Percentiles rank a stretch among this genome's conserved stretches.
Conservation (phyloP, 345 rosid species). For the Xanthoceras sorbifolium region DNA sequence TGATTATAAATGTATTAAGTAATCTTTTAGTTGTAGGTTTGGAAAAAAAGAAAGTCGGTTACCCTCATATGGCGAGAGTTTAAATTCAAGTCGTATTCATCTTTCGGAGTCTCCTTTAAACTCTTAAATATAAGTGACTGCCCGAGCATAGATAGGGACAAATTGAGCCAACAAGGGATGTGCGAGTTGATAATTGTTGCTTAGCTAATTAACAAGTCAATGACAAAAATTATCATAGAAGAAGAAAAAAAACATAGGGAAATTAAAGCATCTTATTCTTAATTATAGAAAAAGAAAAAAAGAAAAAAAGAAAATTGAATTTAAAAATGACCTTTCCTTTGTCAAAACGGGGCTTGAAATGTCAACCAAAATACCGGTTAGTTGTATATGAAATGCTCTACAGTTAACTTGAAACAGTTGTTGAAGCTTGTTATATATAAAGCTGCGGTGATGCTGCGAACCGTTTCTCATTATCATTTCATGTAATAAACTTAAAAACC, state of each 20-base stretch:
- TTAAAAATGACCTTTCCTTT: slow-evolving; percentile 36
- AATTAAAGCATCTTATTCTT: too few relatives aligned
- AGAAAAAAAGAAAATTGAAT: slow-evolving; percentile 23
- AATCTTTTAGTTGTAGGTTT: neutral
- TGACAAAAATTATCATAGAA: too few relatives aligned
- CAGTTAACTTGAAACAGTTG: slow-evolving; percentile 7
- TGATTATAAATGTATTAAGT: too few relatives aligned
- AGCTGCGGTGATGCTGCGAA: slow-evolving; percentile 30
- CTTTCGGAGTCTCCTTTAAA: too few relatives aligned
- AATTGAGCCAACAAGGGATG: too few relatives aligned
- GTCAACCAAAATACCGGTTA: slow-evolving; percentile 51
- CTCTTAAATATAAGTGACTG: too few relatives aligned
- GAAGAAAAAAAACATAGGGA: neutral
- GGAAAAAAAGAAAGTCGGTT: neutral
- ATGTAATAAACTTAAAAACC: slow-evolving; percentile 34
- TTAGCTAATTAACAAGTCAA: too few relatives aligned
- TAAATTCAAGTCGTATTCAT: too few relatives aligned
- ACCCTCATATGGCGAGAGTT: too few relatives aligned
- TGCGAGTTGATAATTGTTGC: too few relatives aligned
- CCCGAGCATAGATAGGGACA: too few relatives aligned
- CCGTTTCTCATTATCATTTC: slow-evolving; percentile 57
- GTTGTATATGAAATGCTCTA: neutral
- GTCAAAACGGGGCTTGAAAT: slow-evolving; percentile 40
- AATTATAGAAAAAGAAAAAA: neutral
- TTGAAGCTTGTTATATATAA: slow-evolving; percentile 25